Base-by-base conservation (phyloP, 1,284 basidiomycete species). In the Apiotrichum montevideense region DNA sequence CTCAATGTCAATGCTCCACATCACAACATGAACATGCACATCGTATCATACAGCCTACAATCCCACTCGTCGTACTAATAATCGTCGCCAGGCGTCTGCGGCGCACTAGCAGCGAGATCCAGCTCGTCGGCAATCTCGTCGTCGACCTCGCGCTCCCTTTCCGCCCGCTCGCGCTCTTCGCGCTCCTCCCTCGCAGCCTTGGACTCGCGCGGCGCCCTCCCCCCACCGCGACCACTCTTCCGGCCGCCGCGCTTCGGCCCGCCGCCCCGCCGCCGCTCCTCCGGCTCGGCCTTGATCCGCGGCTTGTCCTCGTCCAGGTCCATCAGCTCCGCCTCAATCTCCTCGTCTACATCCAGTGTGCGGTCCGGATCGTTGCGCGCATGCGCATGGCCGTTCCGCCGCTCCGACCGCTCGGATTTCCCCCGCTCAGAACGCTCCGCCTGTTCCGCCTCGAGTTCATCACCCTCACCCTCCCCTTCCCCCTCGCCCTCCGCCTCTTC, bases 91-190 rank as follows among this genome's bases (percentile, higher is more conserved):
- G 47, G 47, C 14, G n/a, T 11, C 47, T n/a, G 47, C 15, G 47
- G n/a, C 35, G 35, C 47, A 6, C 8, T 11, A 6, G 47, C 47
- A 4, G 35, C 47, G 3, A 49, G 15, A 21, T 49, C 47, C 35
- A 49, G 47, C 37, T 49, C 47, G 47, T 49, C 47, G 47, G 35
- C 47, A 32, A 55, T 50, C n/a, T 45, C 54, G 37, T 44, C 47
- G 37, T 55, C 54, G 29, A 55, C 54, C 4, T 45, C 21, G 35
- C 48, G 54, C 35, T 29, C 47, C 10, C 7, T 9, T 5, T 8
- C 6, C 43, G 21, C 21, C n/a, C n/a, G n/a, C n/a, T 44, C 42
- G 14, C 42, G 15, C 42, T 14, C 11, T 47, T 34, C 21, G n/a
- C 35, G 46, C 15, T 37, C 35, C 47, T 10, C 35, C 47, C 7